A percentile compares a stretch with the other conserved stretches of the same genome.
Evolutionary conservation across 257 asterid species (phyloP).

Genomic region (Solanum paucissectum): DNA sequence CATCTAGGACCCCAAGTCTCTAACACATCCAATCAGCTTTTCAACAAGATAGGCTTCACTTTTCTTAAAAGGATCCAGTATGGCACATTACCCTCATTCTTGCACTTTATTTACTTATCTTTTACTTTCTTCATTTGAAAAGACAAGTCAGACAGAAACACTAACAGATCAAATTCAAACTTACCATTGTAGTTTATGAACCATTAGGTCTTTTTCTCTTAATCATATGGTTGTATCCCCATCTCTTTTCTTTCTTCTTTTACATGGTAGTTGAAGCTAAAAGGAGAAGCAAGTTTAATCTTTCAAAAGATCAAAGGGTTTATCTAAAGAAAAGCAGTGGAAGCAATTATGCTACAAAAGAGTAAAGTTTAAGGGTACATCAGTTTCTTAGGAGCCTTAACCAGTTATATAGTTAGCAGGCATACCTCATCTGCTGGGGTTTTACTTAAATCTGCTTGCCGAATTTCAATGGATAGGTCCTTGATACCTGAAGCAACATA

Average conservation of each 20-base stretch:
- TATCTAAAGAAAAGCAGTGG: neutral
- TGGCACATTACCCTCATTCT: neutral
- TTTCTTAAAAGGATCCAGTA: neutral
- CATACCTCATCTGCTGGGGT: conserved; percentile 79
- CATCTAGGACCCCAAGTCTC: neutral
- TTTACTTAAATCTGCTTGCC: conserved; percentile 46
- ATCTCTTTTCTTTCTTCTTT: neutral
- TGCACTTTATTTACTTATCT: neutral
- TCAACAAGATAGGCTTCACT: neutral
- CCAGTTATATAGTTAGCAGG: neutral
- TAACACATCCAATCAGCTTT: neutral
- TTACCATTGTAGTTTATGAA: neutral
- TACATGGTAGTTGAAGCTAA: neutral
- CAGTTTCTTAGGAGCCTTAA: neutral
- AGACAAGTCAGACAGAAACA: neutral
- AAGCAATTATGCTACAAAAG: neutral
- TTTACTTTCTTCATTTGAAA: neutral
- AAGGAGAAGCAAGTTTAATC: neutral
- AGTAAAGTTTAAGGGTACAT: neutral
- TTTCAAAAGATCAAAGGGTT: neutral
- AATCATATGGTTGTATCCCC: neutral
- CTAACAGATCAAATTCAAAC: neutral
- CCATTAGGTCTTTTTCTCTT: neutral
- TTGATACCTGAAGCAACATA: conserved; percentile 48
- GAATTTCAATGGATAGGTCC: conserved; percentile 40